phyloP scores from a whole-genome alignment of 2,329 filamentous ascomycete species.

The Venturia asperata region DNA sequence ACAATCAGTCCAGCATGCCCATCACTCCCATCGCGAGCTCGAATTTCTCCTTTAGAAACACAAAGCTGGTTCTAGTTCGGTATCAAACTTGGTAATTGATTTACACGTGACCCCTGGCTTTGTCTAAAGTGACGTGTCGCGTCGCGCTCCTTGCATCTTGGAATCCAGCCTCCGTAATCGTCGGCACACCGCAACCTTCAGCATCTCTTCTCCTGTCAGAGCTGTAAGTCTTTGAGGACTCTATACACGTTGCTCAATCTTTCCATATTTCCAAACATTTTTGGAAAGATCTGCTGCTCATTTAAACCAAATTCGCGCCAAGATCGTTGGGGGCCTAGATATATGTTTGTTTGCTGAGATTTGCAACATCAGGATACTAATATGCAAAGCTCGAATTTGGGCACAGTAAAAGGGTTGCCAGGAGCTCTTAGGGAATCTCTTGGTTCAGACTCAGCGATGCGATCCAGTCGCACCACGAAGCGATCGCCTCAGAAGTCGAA shows the following conservation, averaged over 20 bases:
- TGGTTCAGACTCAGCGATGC: background rate
- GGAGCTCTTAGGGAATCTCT: background rate
- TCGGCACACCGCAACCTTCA: background rate
- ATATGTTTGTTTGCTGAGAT: background rate
- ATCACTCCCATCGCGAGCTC: no score
- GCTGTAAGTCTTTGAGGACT: background rate
- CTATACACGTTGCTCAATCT: background rate
- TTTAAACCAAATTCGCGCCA: no score
- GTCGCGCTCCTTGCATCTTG: background rate
- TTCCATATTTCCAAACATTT: no score
- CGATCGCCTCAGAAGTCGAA: background rate
- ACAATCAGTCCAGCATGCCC: background rate
- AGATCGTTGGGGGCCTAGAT: no score
- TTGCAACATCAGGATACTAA: background rate
- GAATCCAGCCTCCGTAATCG: background rate
- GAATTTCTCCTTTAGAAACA: no score
- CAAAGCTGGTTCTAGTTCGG: no score
- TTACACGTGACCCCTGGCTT: background rate
- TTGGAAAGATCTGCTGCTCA: no score
- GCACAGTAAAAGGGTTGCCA: background rate
- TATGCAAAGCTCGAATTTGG: background rate
- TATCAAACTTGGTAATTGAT: no score
- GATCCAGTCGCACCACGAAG: slow-evolving; percentile 6
- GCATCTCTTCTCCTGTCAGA: background rate
- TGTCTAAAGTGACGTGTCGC: background rate